These are phyloP conservation scores for Zygnema cylindricum DNA, from an alignment of 139 green algal genomes.

Conservation along the genomic window DNA sequence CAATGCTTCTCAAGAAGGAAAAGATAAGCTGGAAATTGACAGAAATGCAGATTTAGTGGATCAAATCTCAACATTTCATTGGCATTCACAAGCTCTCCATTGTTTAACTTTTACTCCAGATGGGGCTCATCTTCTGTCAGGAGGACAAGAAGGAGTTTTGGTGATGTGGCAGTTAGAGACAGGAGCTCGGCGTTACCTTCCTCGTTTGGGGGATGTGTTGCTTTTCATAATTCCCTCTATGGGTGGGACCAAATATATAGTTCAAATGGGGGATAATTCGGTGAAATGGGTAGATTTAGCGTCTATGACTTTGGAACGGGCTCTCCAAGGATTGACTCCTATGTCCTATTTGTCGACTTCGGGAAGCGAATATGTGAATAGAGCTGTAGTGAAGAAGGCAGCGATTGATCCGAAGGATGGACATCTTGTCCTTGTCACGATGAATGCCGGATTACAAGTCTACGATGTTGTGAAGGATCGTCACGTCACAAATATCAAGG, in stretches of 20 bases:
- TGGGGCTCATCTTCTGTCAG: slow-evolving; percentile 80
- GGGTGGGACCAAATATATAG: slow-evolving; percentile 69
- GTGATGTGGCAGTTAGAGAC: slow-evolving; percentile 77
- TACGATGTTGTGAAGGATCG: slow-evolving; percentile 33
- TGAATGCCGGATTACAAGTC: slow-evolving; percentile 39
- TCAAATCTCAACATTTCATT: slow-evolving; percentile 78
- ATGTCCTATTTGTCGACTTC: slow-evolving; percentile 34
- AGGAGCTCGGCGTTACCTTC: slow-evolving; percentile 66
- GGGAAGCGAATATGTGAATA: neutral
- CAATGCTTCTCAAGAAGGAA: neutral
- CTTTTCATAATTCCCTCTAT: neutral
- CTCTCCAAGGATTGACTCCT: slow-evolving; percentile 41
- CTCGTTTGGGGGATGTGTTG: slow-evolving; percentile 78
- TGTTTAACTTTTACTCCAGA: slow-evolving; percentile 79
- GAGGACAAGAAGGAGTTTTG: slow-evolving; percentile 57
- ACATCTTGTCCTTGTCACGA: slow-evolving; percentile 28
- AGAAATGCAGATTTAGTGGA: slow-evolving; percentile 19
- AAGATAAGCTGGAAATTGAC: neutral
- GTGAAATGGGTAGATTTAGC: slow-evolving; percentile 73
- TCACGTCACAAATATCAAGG: slow-evolving; percentile 41
- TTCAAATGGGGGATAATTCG: slow-evolving; percentile 79
- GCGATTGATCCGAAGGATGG: neutral
- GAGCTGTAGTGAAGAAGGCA: neutral
- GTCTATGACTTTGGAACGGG: slow-evolving; percentile 55
- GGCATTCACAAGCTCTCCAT: slow-evolving; percentile 80